phyloP scores from a whole-genome alignment of 2,329 filamentous ascomycete species.

The Epichloe typhina region DNA sequence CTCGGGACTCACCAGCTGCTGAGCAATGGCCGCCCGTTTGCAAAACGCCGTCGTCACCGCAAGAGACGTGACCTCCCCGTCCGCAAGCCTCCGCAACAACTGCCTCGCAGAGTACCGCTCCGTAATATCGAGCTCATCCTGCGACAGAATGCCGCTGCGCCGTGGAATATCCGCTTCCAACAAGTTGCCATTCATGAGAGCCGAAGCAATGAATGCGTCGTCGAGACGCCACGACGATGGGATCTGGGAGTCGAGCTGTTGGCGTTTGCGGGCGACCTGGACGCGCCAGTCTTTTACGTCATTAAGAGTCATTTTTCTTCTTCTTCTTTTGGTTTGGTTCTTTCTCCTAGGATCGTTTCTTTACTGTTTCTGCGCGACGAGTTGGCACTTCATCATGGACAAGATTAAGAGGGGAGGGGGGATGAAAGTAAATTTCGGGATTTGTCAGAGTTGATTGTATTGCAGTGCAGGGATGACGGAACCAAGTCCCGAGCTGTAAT shows the following conservation, averaged over 20 bases:
- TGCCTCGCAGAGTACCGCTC: slow-evolving; percentile 24
- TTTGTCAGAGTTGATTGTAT: no score
- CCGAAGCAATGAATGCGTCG: not conserved
- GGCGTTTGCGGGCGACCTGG: not conserved
- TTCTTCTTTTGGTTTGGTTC: not conserved
- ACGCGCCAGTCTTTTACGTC: not conserved
- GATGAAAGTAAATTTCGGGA: no score
- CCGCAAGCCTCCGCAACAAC: slow-evolving; percentile 23
- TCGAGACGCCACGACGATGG: slow-evolving; percentile 4
- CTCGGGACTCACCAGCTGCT: slow-evolving; percentile 14
- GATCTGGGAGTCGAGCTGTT: slow-evolving; percentile 1
- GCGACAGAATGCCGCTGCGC: slow-evolving; percentile 24
- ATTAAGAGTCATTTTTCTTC: not conserved
- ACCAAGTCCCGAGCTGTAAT: no score
- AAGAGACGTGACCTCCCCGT: slow-evolving; percentile 18
- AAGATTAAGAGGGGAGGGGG: no score
- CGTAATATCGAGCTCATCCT: slow-evolving; percentile 30
- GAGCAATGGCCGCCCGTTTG: slow-evolving; percentile 16
- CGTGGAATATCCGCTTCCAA: slow-evolving; percentile 7
- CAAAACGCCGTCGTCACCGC: slow-evolving; percentile 22
- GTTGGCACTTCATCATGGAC: no score
- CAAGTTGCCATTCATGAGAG: not conserved
- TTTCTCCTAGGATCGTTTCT: no score
- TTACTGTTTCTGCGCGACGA: not conserved
- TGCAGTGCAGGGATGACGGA: no score